Conservation (phyloP, 768 basidiomycete genomes). For the Suillus plorans region DNA sequence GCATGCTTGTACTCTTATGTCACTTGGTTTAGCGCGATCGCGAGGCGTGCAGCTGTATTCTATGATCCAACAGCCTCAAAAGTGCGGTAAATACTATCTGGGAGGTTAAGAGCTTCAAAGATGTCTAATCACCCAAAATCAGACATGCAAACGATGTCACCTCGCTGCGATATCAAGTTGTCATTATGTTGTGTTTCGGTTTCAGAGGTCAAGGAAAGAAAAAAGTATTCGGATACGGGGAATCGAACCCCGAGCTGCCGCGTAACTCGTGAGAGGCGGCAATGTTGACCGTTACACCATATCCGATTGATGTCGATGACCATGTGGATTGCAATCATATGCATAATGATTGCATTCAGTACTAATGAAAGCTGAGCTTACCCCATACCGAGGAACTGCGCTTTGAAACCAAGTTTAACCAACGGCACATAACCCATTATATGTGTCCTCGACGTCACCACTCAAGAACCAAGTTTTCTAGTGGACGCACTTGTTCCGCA, state of each 20-base stretch:
- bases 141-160: not conserved
- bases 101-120: not conserved
- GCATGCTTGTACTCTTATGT: constrained; percentile 10
- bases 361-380: too few relatives aligned
- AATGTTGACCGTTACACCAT: constrained; percentile 72
- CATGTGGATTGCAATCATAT: too few relatives aligned
- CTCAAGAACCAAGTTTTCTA: not conserved
- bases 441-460: not conserved
- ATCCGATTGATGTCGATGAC: constrained; percentile 30
- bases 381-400: not conserved
- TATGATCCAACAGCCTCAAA: too few relatives aligned
- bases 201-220: not conserved
- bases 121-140: not conserved
- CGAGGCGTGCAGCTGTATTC: not conserved
- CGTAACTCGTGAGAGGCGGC: constrained; percentile 61
- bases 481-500: not conserved
- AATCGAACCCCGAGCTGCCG: constrained; percentile 41
- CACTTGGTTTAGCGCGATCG: constrained; percentile 6
- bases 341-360: too few relatives aligned
- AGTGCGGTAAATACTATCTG: not conserved
- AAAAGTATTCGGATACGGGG: constrained; percentile 21
- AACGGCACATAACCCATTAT: not conserved
- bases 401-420: not conserved
- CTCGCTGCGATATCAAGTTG: not conserved
- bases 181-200: not conserved